Evolutionary conservation across 768 basidiomycete genomes (phyloP), one percentile per base, ranked within the genome.

Genomic region (Cyathus striatus): DNA sequence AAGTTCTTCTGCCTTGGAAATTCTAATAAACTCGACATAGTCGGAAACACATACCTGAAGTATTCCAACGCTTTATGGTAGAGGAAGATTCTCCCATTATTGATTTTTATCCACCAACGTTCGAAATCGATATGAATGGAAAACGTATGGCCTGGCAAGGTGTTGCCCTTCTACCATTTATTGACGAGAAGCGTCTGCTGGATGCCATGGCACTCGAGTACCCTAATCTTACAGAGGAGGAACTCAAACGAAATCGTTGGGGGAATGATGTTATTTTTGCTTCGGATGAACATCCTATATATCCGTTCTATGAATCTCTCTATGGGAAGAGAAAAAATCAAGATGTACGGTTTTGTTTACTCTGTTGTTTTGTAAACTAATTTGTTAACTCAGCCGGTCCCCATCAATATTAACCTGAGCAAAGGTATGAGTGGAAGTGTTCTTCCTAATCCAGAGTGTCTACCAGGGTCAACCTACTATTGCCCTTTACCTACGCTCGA

Each of bases 111-210:
- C 95, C 95, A 0, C 49, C 73, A 0, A 79, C 85, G 13, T 99
- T 99, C 61, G 81, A 94, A 53, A 85, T 98, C 56, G 96, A 99
- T 63, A 99, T 99, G 96, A 99, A 99, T 57, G 96, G 96, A 45
- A 98, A 98, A 69, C 90, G 88, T 66, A 97, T 98, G 94, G 75
- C 89, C 5, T 99, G 96, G 96, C 95, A 99, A 63, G 96, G 96
- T 42, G 92, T 99, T 43, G 94, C 96, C 0, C 70, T 99, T 6
- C 70, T 99, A 17, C 94, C 96, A 0, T 99, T 98, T 70, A 98
- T 99, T 49, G 90, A 98, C 57, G 75, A 83, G 59, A 75, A 74
- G 43, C 78, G 93, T 24, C 66, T 99, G 20, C 67, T 98, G 42
- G 83, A 79, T 24, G 90, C 93, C 3, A 91, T 99, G 86, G 76